Percentiles rank a stretch among this genome's conserved stretches.
phyloP scores from a whole-genome alignment of 306 rosid genomes.

The Malus fusca region DNA sequence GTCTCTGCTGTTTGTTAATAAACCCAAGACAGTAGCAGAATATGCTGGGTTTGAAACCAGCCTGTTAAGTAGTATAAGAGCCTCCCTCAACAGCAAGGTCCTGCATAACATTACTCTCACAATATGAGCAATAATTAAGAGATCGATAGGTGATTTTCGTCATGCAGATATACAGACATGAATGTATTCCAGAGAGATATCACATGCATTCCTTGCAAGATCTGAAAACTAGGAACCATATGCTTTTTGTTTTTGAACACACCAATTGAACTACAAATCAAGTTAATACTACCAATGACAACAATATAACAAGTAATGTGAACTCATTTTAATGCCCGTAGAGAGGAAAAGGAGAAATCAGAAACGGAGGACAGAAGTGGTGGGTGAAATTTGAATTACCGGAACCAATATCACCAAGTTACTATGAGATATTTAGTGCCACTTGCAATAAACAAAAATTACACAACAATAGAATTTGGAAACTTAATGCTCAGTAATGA shows the following conservation, averaged over 20 bases:
- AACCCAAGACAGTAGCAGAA: slow-evolving; percentile 47
- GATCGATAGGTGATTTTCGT: background rate
- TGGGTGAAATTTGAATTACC: background rate
- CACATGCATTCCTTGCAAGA: background rate
- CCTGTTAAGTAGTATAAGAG: slow-evolving; percentile 75
- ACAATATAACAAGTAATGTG: background rate
- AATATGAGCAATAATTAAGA: slow-evolving; percentile 11
- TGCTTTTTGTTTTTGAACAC: background rate
- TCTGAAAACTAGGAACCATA: background rate
- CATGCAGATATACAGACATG: background rate
- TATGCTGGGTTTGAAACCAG: slow-evolving; percentile 61
- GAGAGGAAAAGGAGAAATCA: background rate
- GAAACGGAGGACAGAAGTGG: background rate
- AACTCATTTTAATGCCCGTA: background rate
- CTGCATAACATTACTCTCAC: slow-evolving; percentile 27
- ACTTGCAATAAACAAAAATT: background rate
- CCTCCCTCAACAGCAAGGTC: slow-evolving; percentile 84
- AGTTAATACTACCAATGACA: background rate
- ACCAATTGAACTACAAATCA: background rate
- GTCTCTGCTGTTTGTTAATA: slow-evolving; percentile 50
- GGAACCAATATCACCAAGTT: background rate
- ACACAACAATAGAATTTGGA: background rate
- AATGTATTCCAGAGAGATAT: background rate
- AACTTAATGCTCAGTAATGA: background rate
- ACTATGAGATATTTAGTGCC: background rate